A percentile compares a stretch with the other conserved stretches of the same genome.
phyloP scores from a whole-genome alignment of 176 grass and related monocot genomes.

The Avena atlantica region DNA sequence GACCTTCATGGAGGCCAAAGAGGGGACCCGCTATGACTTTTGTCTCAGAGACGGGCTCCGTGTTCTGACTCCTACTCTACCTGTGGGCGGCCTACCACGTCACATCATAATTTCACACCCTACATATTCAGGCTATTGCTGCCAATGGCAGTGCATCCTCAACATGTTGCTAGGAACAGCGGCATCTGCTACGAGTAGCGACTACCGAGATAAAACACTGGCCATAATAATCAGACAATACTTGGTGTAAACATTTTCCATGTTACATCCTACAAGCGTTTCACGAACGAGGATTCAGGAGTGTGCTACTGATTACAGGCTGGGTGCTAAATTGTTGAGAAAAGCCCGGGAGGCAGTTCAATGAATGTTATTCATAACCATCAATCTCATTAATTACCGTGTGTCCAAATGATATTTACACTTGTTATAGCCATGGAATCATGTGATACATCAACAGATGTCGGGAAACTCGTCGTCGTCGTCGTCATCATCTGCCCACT shows the following conservation, averaged over 20 bases:
- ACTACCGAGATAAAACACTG: background rate
- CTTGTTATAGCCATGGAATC: conserved; percentile 3
- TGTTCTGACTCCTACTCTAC: too few species aligned
- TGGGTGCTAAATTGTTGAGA: background rate
- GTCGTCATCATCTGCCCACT: conserved; percentile 76
- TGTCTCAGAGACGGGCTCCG: too few species aligned
- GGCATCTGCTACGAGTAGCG: too few species aligned
- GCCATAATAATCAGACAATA: background rate
- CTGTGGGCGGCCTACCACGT: background rate
- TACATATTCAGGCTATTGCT: background rate
- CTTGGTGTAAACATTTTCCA: background rate
- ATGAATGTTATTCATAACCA: background rate
- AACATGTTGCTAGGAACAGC: background rate
- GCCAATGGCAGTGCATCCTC: background rate
- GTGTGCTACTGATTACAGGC: background rate
- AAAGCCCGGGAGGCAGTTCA: background rate
- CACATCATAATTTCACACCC: background rate
- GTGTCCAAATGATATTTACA: conserved; percentile 26
- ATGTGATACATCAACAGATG: conserved; percentile 31
- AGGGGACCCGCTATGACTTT: too few species aligned
- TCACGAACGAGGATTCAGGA: background rate
- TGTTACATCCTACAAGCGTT: background rate
- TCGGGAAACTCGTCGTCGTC: conserved; percentile 47
- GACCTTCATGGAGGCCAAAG: too few species aligned
- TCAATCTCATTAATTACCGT: background rate